Evolutionary conservation across 2,329 filamentous ascomycete species (phyloP).

Genomic region (Pestalotiopsis sp.): DNA sequence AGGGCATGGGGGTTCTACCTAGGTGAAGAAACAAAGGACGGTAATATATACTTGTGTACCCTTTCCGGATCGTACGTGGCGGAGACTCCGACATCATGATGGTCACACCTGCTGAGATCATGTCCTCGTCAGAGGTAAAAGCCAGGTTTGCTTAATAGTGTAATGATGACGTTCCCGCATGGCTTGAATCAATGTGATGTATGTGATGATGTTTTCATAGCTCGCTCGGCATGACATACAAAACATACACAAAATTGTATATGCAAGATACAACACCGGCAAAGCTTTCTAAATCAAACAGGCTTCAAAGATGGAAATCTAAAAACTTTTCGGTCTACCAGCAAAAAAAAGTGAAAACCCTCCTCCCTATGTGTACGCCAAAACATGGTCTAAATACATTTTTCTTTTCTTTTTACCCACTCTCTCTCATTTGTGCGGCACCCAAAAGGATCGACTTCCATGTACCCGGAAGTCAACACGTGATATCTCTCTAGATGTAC

Average conservation of each 20-base stretch:
- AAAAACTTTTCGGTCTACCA: neutral
- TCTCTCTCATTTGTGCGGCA: neutral
- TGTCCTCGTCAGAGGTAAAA: neutral
- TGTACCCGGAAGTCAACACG: neutral
- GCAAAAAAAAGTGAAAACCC: too few relatives aligned
- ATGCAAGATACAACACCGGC: neutral
- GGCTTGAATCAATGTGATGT: too few relatives aligned
- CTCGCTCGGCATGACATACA: too few relatives aligned
- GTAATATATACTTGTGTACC: neutral
- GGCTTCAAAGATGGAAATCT: neutral
- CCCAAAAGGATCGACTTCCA: neutral
- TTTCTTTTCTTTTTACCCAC: neutral
- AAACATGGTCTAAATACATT: neutral
- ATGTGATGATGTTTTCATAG: too few relatives aligned
- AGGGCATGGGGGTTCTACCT: neutral
- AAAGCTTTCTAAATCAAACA: neutral
- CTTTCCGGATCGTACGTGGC: neutral
- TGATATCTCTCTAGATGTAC: neutral
- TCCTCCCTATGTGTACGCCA: neutral
- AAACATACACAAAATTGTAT: too few relatives aligned
- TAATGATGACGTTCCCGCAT: too few relatives aligned
- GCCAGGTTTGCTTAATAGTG: neutral
- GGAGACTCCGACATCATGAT: neutral
- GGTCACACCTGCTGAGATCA: neutral
- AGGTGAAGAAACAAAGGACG: neutral